These are phyloP conservation scores for Mycosarcoma maydis DNA, from an alignment of 1,284 basidiomycete species.

Conservation along the genomic window DNA sequence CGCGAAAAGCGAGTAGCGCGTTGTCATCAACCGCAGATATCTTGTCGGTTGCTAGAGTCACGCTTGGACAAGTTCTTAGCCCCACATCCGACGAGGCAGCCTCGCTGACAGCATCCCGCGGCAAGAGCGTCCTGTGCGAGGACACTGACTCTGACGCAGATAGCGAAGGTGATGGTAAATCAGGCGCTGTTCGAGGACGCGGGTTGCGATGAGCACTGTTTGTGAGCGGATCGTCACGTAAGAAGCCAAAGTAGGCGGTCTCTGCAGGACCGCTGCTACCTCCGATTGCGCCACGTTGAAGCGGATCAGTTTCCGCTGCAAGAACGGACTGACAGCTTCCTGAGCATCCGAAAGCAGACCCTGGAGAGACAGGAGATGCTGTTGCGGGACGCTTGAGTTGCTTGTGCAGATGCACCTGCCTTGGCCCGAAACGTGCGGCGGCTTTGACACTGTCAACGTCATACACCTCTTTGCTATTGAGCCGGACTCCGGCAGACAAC, in stretches of 20 bases:
- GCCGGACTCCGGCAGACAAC: constrained; percentile 18
- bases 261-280: not conserved
- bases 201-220: constrained; percentile 10
- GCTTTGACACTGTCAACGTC: constrained; percentile 46
- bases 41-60: too few relatives aligned
- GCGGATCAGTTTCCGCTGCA: not conserved
- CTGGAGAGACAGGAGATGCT: constrained; percentile 12
- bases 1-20: constrained; percentile 31
- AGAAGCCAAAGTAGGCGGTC: not conserved
- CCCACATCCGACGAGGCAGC: not conserved
- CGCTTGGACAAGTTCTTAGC: not conserved
- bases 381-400: constrained; percentile 13
- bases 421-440: constrained; percentile 20
- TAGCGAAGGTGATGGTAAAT: constrained; percentile 22
- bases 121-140: constrained; percentile 23
- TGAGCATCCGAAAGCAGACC: not conserved
- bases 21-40: constrained; percentile 15
- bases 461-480: constrained; percentile 37
- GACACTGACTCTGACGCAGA: constrained; percentile 20
- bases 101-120: not conserved
- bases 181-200: constrained; percentile 40
- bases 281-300: constrained; percentile 1
- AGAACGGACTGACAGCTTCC: not conserved
- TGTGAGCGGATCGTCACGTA: constrained; percentile 1
- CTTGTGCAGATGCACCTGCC: constrained; percentile 1